A percentile compares a stretch with the other conserved stretches of the same genome.
Evolutionary conservation across 2,329 filamentous ascomycete species (phyloP).

Genomic region (Ilyonectria mors-panacis): DNA sequence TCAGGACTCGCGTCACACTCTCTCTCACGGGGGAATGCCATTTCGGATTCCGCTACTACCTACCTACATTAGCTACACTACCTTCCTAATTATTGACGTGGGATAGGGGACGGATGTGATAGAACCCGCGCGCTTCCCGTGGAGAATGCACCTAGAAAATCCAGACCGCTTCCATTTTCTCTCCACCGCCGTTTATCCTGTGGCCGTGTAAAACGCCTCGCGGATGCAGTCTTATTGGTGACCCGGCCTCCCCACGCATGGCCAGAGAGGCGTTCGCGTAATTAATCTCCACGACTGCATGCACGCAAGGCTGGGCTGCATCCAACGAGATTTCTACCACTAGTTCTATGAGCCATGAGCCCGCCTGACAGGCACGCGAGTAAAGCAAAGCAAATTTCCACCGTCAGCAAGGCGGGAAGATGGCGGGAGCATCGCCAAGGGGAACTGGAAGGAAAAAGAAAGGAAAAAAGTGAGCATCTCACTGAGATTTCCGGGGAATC

Average conservation of each 20-base stretch:
- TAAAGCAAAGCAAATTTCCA: conserved; percentile 11
- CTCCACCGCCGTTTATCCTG: conserved; percentile 23
- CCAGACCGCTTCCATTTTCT: conserved; percentile 19
- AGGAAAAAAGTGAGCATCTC: conserved; percentile 32
- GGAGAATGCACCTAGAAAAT: conserved; percentile 9
- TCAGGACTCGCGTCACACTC: conserved; percentile 9
- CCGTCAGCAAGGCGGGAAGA: conserved; percentile 4
- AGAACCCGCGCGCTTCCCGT: conserved; percentile 20
- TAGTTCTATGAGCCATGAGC: conserved; percentile 5
- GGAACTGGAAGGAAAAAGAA: conserved; percentile 20
- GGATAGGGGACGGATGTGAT: conserved; percentile 6
- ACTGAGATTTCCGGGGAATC: conserved; percentile 19
- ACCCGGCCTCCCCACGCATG: background rate
- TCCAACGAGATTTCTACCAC: conserved; percentile 16
- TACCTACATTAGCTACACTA: conserved; percentile 15
- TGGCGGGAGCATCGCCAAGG: conserved; percentile 19
- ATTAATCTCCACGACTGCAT: conserved; percentile 24
- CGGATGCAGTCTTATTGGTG: background rate
- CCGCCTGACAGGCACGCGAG: conserved; percentile 15
- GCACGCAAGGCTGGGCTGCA: conserved; percentile 24
- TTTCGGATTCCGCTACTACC: background rate
- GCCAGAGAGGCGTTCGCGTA: conserved; percentile 22
- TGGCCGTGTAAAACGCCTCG: background rate
- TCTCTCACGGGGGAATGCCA: background rate
- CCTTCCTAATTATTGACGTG: background rate